A percentile compares a stretch with the other conserved stretches of the same genome.
phyloP scores from a whole-genome alignment of 2,329 filamentous ascomycete species.

The Alternaria viburni region DNA sequence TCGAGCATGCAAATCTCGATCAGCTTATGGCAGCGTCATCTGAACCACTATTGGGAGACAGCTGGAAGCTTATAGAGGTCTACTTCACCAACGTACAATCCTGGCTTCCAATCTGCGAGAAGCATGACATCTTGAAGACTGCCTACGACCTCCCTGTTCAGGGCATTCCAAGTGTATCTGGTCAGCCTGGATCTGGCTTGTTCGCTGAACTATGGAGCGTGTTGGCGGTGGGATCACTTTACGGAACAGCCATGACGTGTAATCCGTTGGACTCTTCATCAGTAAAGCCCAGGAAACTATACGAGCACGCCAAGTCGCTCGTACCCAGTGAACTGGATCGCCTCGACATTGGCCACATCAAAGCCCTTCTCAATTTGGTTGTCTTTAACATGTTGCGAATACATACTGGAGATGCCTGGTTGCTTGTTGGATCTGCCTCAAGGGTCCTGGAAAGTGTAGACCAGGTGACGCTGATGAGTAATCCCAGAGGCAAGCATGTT shows the following conservation, averaged over 20 bases:
- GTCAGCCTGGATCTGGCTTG: conserved; percentile 38
- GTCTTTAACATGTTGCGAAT: conserved; percentile 68
- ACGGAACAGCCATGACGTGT: conserved; percentile 21
- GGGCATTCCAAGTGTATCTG: conserved; percentile 40
- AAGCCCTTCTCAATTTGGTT: conserved; percentile 58
- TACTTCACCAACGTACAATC: conserved; percentile 78
- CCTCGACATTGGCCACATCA: conserved; percentile 50
- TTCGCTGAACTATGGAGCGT: conserved; percentile 56
- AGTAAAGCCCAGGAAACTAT: conserved; percentile 27
- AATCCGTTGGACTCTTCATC: conserved; percentile 2
- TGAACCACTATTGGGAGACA: conserved; percentile 45
- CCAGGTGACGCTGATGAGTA: conserved; percentile 34
- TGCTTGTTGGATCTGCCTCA: conserved; percentile 69
- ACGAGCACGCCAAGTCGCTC: conserved; percentile 36
- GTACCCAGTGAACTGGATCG: conserved; percentile 38
- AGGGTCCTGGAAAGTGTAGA: conserved; percentile 58
- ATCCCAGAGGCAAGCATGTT: conserved; percentile 49
- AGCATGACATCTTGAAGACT: conserved; percentile 64
- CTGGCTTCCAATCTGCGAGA: conserved; percentile 77
- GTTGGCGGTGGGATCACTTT: conserved; percentile 50
- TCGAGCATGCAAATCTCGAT: not conserved
- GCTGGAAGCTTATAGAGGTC: conserved; percentile 69
- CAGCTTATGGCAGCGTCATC: not conserved
- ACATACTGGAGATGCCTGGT: conserved; percentile 65
- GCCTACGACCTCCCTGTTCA: conserved; percentile 62